phyloP scores from a whole-genome alignment of 345 rosid species.

The Anastatica hierochuntica region DNA sequence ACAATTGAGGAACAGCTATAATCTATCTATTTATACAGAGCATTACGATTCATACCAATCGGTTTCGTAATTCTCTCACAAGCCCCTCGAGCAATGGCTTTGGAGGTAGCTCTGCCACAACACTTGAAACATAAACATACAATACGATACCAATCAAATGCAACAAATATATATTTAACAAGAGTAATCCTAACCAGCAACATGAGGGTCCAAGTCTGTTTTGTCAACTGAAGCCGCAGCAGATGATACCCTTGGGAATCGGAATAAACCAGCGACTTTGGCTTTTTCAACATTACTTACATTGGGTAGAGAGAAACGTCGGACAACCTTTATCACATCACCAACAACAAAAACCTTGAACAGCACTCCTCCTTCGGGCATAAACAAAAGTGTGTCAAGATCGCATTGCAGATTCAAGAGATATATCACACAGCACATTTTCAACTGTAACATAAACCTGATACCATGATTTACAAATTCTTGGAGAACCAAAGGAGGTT shows the following conservation, averaged over 20 bases:
- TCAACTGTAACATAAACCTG: not conserved
- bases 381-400: no score
- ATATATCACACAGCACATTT: no score
- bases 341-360: constrained; percentile 77
- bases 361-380: constrained; percentile 45
- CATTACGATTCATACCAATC: constrained; percentile 40
- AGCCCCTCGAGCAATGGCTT: constrained; percentile 65
- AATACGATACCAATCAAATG: not conserved
- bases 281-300: constrained; percentile 43
- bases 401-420: not conserved
- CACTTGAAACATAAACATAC: constrained; percentile 9
- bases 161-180: not conserved
- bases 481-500: constrained; percentile 79
- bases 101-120: constrained; percentile 78
- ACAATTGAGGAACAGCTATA: not conserved
- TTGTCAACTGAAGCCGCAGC: constrained; percentile 82
- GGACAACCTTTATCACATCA: constrained; percentile 70
- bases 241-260: constrained; percentile 79
- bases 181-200: constrained; percentile 53
- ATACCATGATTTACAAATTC: constrained; percentile 96
- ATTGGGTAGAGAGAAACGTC: constrained; percentile 74
- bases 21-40: not conserved
- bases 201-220: constrained; percentile 64
- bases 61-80: constrained; percentile 55
- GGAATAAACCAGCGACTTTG: constrained; percentile 49